Conservation (phyloP, 306 rosid genomes). For the Macrotyloma uniflorum region DNA sequence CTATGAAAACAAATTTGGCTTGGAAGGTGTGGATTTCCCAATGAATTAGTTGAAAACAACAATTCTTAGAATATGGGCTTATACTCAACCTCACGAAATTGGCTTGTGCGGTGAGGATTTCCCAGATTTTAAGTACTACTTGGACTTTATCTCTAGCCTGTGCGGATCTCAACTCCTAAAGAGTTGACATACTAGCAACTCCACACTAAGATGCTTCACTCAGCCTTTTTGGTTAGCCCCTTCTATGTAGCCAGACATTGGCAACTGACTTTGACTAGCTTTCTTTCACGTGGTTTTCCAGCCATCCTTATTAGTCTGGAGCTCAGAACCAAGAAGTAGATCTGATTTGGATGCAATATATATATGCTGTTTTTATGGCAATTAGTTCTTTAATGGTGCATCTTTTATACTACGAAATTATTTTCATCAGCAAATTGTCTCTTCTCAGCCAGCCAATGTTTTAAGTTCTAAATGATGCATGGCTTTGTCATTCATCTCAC, state of each 20-base stretch:
- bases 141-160: no score
- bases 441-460: neutral
- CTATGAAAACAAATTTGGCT: neutral
- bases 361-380: conserved; percentile 21
- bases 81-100: no score
- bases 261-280: neutral
- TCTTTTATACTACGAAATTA: neutral
- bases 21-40: neutral
- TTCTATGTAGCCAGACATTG: neutral
- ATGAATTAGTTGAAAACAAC: neutral
- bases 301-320: neutral
- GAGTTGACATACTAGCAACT: no score
- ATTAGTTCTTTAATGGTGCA: neutral
- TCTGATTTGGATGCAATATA: conserved; percentile 16
- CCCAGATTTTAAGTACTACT: no score
- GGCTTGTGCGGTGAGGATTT: no score
- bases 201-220: no score
- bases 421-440: conserved; percentile 1
- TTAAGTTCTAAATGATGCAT: neutral
- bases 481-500: neutral
- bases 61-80: no score
- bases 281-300: neutral
- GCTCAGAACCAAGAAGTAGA: conserved; percentile 14
- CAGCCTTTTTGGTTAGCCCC: no score
- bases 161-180: no score